Evolutionary conservation across 1,284 basidiomycete genomes (phyloP), one percentile per base, ranked within the genome.

Genomic region (Paramarasmius palmivorus): DNA sequence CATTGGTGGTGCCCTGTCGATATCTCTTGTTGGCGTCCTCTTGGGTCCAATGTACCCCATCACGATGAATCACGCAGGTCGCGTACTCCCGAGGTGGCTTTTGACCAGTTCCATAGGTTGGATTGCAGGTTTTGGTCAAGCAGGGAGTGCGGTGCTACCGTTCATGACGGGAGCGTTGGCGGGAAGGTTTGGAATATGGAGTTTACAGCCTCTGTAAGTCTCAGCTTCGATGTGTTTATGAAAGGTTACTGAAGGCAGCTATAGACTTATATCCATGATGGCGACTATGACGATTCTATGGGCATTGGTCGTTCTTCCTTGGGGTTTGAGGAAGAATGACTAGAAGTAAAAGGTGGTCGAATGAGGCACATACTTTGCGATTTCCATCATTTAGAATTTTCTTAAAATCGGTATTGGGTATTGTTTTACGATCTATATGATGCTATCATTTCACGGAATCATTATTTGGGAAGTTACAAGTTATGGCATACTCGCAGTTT

Each of bases 1-100:
- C 36, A 62, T 80, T 48, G 74, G 72, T 41, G 76, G 76, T 60
- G 79, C 78, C 0, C 61, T 82, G 14, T 74, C 76, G 6, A 77
- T 78, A 10, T 56, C 59, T 25, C 41, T 59, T 45, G 50, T 63
- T 39, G 62, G 61, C 22, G 8, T 71, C 41, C 51, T 69, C 35
- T 55, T 73, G 2, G 72, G 68, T 19, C 67, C 65, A 3, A 61
- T 67, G 22, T 68, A 62, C 53, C 67, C 67, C 25, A 64, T 69
- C 22, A 55, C 59, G 2, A 63, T 68, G 55, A 63, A 58, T 23
- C 53, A 63, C 10, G 60, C 66, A 1, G 58, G 56, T 7, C 51
- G 50, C 2, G 55, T 66, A 29, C 50, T 70, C 7, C 68, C 68
- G 9, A 54, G 51, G 15, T 62, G 57, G 56, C 58, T 70, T 8